Base-by-base conservation (phyloP, 2,329 filamentous ascomycete genomes). In the Colletotrichum navitas region DNA sequence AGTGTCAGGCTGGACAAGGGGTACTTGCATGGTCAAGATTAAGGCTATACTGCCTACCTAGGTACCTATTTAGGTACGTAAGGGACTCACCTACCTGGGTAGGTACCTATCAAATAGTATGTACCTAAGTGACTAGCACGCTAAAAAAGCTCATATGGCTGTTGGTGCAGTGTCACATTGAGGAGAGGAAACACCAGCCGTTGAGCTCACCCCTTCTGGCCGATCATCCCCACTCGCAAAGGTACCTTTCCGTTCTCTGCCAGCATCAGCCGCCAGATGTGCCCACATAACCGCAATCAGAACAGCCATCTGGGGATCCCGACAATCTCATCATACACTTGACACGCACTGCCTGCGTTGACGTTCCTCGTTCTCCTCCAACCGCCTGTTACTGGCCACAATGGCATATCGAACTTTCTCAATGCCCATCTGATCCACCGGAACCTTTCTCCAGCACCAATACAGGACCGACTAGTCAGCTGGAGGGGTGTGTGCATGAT, bases 131-230 rank as follows among this genome's bases (percentile, higher is more conserved):
- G 21, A 36, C 32, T 24, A 11, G 11, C 54, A 56, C 54, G n/a
- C 54, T 39, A 18, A 41, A 16, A 24, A 56, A 26, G 29, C 12
- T 49, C 24, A 36, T 21, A 5, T 18, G 39, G 32, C n/a, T 51
- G 43, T 62, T 62, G 59, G 59, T 51, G 10, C 59, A 39, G 59
- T 32, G 59, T 60, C 39, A 29, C 58, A 47, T 60, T 34, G 29
- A 18, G 14, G 34, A 24, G 29, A 7, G 29, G 1, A 51, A 18
- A 39, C 52, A 56, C 52, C 26, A 11, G 26, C 51, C 29, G 51
- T 12, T 29, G 24, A 51, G 24, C 47, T 11, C 10, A 10, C 8
- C 24, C 16, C 47, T 34, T 61, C 43, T 36, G 58, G 26, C 29
- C 32, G 49, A 24, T 24, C 34, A 5, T 26, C 29, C 52, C 16